Conservation (phyloP, 345 rosid genomes). For the Cardiospermum halicacabum region DNA sequence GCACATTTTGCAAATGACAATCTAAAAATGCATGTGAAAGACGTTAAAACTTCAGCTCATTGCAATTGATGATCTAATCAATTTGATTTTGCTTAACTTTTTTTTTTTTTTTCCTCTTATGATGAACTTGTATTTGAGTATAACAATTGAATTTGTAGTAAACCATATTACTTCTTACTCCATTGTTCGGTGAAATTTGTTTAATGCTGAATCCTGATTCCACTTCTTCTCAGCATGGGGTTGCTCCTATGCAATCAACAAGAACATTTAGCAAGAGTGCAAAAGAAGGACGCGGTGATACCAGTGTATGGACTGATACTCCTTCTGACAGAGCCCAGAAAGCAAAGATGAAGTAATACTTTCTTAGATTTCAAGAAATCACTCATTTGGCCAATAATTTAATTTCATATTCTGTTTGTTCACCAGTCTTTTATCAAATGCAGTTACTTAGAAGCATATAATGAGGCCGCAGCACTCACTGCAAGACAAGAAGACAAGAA, state of each 20-base stretch:
- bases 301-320: conserved; percentile 84
- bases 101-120: too few species aligned
- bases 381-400: background rate
- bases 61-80: background rate
- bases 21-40: background rate
- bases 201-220: conserved; percentile 3
- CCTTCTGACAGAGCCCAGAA: conserved; percentile 83
- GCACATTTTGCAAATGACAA: background rate
- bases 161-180: background rate
- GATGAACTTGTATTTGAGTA: too few species aligned
- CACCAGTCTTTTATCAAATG: conserved; percentile 11
- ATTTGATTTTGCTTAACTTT: background rate
- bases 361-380: background rate
- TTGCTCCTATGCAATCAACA: conserved; percentile 69
- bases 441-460: conserved; percentile 88
- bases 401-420: conserved; percentile 1
- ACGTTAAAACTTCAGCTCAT: background rate
- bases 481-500: conserved; percentile 59
- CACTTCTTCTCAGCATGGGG: conserved; percentile 56
- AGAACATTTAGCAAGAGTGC: conserved; percentile 48
- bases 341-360: conserved; percentile 74
- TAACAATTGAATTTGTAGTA: background rate
- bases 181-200: background rate
- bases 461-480: conserved; percentile 73
- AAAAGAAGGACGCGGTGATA: conserved; percentile 87